Percentiles rank a stretch among this genome's conserved stretches.
These are phyloP conservation scores for Podaxis carcinomalis DNA, from an alignment of 768 basidiomycete genomes.

Conservation along the genomic window DNA sequence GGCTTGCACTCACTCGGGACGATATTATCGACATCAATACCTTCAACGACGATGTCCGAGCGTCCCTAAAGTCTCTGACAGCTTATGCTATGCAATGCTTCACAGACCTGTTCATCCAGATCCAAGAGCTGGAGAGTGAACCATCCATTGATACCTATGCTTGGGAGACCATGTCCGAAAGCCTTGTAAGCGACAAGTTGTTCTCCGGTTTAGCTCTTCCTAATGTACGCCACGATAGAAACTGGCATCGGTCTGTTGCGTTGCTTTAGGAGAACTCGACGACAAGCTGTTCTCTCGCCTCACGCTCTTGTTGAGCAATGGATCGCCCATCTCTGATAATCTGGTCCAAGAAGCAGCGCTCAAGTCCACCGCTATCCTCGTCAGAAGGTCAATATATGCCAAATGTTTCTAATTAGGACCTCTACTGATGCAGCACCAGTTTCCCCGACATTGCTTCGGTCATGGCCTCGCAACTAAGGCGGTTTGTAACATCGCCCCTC, in stretches of 20 bases:
- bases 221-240: conserved; percentile 45
- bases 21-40: conserved; percentile 40
- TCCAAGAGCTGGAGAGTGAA: conserved; percentile 78
- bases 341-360: conserved; percentile 88
- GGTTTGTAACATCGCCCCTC: conserved; percentile 84
- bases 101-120: conserved; percentile 70
- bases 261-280: conserved; percentile 67
- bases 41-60: conserved; percentile 29
- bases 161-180: conserved; percentile 91
- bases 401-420: not conserved
- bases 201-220: not conserved
- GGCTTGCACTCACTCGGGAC: conserved; percentile 62
- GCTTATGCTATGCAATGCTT: conserved; percentile 72
- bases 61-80: conserved; percentile 43
- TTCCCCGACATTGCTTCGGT: conserved; percentile 75
- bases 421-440: conserved; percentile 31
- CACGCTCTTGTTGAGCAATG: conserved; percentile 71
- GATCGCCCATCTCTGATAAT: conserved; percentile 77
- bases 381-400: conserved; percentile 57
- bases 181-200: conserved; percentile 49
- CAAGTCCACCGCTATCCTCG: conserved; percentile 78
- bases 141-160: conserved; percentile 84
- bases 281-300: conserved; percentile 65
- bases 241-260: conserved; percentile 78
- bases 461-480: conserved; percentile 76